A percentile compares a stretch with the other conserved stretches of the same genome.
Conservation (phyloP, 164 flowering plant species). For the Aristolochia californica region DNA sequence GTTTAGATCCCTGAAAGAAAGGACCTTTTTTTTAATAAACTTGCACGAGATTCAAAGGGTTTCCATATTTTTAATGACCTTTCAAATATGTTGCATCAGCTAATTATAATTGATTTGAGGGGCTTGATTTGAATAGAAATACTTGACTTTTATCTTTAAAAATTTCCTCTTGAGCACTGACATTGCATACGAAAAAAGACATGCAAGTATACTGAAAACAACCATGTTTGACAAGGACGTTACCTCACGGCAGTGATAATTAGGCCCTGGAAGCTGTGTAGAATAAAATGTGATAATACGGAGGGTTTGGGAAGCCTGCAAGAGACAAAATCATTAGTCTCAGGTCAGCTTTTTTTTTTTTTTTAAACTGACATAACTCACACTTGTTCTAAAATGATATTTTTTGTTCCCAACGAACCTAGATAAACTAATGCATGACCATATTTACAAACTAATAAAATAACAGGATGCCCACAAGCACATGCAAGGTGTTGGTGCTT, state of each 20-base stretch:
- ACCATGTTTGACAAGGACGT: not conserved
- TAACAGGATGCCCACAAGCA: too few relatives aligned
- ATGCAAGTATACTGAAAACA: not conserved
- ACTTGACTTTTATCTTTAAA: not conserved
- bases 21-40: not conserved
- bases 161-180: not conserved
- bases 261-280: constrained; percentile 98
- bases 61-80: not conserved
- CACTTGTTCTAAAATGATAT: too few relatives aligned
- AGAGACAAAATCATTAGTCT: constrained; percentile 2
- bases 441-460: too few relatives aligned
- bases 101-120: too few relatives aligned
- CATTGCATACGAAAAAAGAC: not conserved
- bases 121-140: too few relatives aligned
- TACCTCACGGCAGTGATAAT: constrained; percentile 99
- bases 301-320: constrained; percentile 78
- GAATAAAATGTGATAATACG: constrained; percentile 84
- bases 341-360: too few relatives aligned
- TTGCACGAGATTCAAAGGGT: not conserved
- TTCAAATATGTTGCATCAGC: too few relatives aligned
- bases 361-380: too few relatives aligned
- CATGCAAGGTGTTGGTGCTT: too few relatives aligned
- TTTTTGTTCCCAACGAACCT: too few relatives aligned
- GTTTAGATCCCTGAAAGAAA: constrained; percentile 66
- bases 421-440: too few relatives aligned